A percentile compares a stretch with the other conserved stretches of the same genome.
Evolutionary conservation across 179 eudicot species (phyloP).

Genomic region (Patellifolia procumbens): DNA sequence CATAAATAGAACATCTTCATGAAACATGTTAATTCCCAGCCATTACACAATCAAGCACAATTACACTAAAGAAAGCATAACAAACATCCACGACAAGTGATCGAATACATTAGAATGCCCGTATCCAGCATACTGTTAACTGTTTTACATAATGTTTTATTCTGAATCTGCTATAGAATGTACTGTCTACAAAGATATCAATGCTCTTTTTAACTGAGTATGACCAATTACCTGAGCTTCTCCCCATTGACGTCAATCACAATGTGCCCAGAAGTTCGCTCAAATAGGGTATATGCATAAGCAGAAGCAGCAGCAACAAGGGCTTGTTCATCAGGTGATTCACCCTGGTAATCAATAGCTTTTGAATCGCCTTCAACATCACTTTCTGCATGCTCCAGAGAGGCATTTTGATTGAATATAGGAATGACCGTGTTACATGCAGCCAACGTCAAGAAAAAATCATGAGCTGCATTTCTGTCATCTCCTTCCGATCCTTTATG

Average conservation of each 20-base stretch:
- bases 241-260: constrained; percentile 84
- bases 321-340: constrained; percentile 98
- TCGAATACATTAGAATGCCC: neutral
- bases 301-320: constrained; percentile 94
- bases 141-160: too few relatives aligned
- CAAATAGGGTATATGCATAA: constrained; percentile 87
- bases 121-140: too few relatives aligned
- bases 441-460: constrained; percentile 87
- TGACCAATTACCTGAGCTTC: constrained; percentile 72
- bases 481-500: constrained; percentile 50
- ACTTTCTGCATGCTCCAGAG: constrained; percentile 34
- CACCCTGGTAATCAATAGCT: constrained; percentile 89
- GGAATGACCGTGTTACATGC: constrained; percentile 98
- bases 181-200: too few relatives aligned
- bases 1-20: neutral
- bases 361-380: constrained; percentile 34
- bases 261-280: constrained; percentile 96
- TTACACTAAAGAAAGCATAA: neutral
- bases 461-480: constrained; percentile 69
- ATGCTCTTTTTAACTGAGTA: too few relatives aligned
- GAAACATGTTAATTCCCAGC: neutral
- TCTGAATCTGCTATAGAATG: too few relatives aligned
- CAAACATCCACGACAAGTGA: neutral
- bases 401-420: constrained; percentile 44
- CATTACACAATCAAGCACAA: neutral